Conservation (phyloP, 164 flowering plant genomes). For the Chimonanthus praecox region DNA sequence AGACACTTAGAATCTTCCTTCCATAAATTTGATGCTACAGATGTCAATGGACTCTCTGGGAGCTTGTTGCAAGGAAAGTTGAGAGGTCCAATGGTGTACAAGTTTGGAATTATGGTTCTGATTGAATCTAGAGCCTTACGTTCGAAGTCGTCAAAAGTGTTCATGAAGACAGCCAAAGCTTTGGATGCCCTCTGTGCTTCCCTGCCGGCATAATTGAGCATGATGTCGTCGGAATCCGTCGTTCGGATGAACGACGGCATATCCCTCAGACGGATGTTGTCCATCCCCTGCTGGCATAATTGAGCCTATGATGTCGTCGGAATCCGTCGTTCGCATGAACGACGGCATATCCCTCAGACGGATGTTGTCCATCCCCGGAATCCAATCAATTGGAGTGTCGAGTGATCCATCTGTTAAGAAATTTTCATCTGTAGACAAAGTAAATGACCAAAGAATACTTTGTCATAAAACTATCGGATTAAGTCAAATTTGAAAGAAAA, state of each 20-base stretch:
- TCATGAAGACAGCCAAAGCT: constrained; percentile 23
- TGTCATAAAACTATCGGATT: no score
- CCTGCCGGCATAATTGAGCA: constrained; percentile 2
- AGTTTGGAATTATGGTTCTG: neutral
- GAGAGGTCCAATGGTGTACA: constrained; percentile 13
- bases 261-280: constrained; percentile 1
- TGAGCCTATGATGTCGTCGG: constrained; percentile 11
- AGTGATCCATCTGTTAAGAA: constrained; percentile 15
- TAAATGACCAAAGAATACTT: no score
- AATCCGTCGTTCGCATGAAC: constrained; percentile 8
- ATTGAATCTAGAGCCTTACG: constrained; percentile 7
- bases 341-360: constrained; percentile 7
- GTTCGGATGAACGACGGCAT: constrained; percentile 11
- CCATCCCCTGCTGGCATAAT: constrained; percentile 6
- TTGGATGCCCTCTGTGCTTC: constrained; percentile 13
- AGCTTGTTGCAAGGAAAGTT: neutral
- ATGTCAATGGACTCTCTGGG: neutral
- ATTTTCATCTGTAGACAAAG: constrained; percentile 7
- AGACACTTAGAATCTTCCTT: constrained; percentile 5
- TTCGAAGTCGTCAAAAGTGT: constrained; percentile 20
- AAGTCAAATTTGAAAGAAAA: neutral
- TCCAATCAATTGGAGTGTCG: constrained; percentile 10
- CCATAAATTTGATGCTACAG: constrained; percentile 2
- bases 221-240: constrained; percentile 3
- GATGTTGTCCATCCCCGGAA: constrained; percentile 8